Percentiles rank a stretch among this genome's conserved stretches.
phyloP scores from a whole-genome alignment of 2,329 filamentous ascomycete species.

The Fusarium sp. region DNA sequence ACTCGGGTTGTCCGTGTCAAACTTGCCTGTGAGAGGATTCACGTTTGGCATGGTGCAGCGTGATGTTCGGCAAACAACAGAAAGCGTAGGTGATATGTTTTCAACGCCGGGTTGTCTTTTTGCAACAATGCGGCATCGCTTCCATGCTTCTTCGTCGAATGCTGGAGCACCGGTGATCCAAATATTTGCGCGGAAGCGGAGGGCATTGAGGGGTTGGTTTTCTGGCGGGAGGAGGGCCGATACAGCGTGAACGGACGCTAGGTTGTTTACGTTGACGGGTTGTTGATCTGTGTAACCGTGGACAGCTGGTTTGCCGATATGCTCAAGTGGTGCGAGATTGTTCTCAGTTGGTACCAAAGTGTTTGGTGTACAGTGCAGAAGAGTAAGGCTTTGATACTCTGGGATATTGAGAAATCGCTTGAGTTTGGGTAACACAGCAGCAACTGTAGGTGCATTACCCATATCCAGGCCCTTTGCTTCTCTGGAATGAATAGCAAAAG shows the following conservation, averaged over 20 bases:
- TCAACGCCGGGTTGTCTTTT: not conserved
- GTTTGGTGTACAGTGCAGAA: constrained; percentile 16
- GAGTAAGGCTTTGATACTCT: constrained; percentile 13
- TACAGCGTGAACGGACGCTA: constrained; percentile 30
- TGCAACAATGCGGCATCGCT: constrained; percentile 16
- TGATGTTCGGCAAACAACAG: constrained; percentile 34
- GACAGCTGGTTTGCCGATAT: constrained; percentile 25
- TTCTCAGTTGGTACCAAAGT: constrained; percentile 21
- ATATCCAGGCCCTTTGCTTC: constrained; percentile 25
- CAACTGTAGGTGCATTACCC: not conserved
- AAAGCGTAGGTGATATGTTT: not conserved
- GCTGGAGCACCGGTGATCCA: constrained; percentile 31
- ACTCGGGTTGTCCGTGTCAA: constrained; percentile 6
- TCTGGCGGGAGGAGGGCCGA: constrained; percentile 15
- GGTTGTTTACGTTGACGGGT: constrained; percentile 30
- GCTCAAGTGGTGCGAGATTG: constrained; percentile 24
- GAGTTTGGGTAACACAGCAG: constrained; percentile 6
- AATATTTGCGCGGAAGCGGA: constrained; percentile 33
- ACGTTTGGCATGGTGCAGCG: constrained; percentile 36
- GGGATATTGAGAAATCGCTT: constrained; percentile 28
- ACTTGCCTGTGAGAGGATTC: constrained; percentile 17
- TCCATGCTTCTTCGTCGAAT: constrained; percentile 32
- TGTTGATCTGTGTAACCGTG: constrained; percentile 39
- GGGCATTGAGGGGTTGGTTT: constrained; percentile 33
- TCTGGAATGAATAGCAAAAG: constrained; percentile 20